Evolutionary conservation across 768 basidiomycete species (phyloP).

Genomic region (Suillus lakei): DNA sequence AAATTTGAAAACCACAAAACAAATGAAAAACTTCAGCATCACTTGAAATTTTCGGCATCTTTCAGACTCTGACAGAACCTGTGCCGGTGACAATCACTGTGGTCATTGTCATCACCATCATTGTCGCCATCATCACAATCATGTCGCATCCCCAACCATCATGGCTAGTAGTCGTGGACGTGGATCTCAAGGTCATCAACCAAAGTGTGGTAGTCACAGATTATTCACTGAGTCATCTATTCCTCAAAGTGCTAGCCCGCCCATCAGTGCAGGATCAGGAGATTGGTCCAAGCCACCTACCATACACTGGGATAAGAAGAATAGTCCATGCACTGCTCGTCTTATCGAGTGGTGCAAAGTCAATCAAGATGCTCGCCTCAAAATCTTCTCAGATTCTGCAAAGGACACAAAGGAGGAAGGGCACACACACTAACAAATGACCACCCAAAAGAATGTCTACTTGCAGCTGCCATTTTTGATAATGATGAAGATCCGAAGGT

Average conservation of each 20-base stretch:
- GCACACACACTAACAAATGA: too few relatives aligned
- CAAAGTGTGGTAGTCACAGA: not conserved
- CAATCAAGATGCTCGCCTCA: slow-evolving; percentile 1
- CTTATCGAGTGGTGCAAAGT: slow-evolving; percentile 7
- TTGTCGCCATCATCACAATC: too few relatives aligned
- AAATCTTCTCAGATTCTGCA: slow-evolving; percentile 1
- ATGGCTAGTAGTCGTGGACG: not conserved
- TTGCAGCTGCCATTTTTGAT: not conserved
- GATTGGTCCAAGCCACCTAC: not conserved
- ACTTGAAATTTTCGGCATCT: too few relatives aligned
- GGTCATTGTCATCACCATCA: too few relatives aligned
- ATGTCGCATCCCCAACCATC: too few relatives aligned
- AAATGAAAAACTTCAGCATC: too few relatives aligned
- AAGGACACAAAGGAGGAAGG: slow-evolving; percentile 9
- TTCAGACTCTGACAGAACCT: too few relatives aligned
- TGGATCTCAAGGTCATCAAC: not conserved
- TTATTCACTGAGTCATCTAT: not conserved
- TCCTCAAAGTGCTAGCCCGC: not conserved
- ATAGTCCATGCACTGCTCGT: not conserved
- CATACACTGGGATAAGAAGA: not conserved
- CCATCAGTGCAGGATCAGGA: not conserved
- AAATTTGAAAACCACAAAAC: too few relatives aligned
- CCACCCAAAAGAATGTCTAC: not conserved
- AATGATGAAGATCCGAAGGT: not conserved
- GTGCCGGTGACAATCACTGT: too few relatives aligned